These are phyloP conservation scores for Baorangia bicolor DNA, from an alignment of 768 basidiomycete genomes.

Conservation along the genomic window DNA sequence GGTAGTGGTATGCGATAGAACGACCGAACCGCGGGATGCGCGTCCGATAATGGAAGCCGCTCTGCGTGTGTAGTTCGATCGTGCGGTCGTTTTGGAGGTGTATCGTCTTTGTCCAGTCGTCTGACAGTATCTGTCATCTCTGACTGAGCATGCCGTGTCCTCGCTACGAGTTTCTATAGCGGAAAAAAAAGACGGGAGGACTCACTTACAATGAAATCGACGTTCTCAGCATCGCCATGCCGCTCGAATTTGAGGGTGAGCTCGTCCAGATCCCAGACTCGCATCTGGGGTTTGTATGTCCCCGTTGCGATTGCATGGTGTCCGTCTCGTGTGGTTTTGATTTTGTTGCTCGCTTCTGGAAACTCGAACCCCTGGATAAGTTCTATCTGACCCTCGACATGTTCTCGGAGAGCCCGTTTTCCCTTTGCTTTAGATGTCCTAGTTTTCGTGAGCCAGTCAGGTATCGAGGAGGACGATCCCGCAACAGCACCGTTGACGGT, in stretches of 20 bases:
- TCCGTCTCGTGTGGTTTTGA: slow-evolving; percentile 90
- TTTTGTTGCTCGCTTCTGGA: slow-evolving; percentile 90
- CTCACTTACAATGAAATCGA: slow-evolving; percentile 94
- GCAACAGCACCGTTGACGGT: slow-evolving; percentile 92
- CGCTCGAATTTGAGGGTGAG: slow-evolving; percentile 93
- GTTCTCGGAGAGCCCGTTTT: slow-evolving; percentile 66
- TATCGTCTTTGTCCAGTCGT: slow-evolving; percentile 99
- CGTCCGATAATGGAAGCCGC: slow-evolving; percentile 88
- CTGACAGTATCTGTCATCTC: slow-evolving; percentile 74
- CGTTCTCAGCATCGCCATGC: slow-evolving; percentile 94
- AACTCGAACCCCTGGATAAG: slow-evolving; percentile 97
- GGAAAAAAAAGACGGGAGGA: slow-evolving; percentile 21
- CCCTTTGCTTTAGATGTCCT: slow-evolving; percentile 53
- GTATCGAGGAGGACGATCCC: slow-evolving; percentile 87
- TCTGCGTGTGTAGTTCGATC: slow-evolving; percentile 90
- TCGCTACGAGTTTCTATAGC: not conserved
- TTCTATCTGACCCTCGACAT: slow-evolving; percentile 81
- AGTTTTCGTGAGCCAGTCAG: slow-evolving; percentile 87
- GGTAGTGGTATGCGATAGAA: slow-evolving; percentile 87
- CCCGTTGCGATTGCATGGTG: slow-evolving; percentile 93
- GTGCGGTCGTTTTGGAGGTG: slow-evolving; percentile 97
- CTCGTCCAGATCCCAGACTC: slow-evolving; percentile 93
- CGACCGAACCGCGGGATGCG: slow-evolving; percentile 95
- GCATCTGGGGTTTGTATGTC: slow-evolving; percentile 96
- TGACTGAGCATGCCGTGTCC: not conserved